Percentiles rank a stretch among this genome's conserved stretches.
Conservation (phyloP, 1,284 basidiomycete genomes). For the Tylopilus orsonianus region DNA sequence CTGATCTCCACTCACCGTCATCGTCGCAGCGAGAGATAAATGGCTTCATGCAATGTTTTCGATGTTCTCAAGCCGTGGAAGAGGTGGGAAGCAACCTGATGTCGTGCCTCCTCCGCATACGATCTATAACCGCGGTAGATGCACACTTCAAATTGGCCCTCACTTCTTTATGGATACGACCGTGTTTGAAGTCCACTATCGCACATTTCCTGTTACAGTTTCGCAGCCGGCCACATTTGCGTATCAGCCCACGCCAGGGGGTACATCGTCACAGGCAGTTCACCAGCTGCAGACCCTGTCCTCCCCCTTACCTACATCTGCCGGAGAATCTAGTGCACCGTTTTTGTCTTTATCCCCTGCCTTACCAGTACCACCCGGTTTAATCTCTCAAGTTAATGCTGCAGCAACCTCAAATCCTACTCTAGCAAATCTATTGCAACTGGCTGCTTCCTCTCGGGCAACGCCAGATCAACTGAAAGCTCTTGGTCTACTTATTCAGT, state of each 20-base stretch:
- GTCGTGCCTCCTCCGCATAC: constrained; percentile 61
- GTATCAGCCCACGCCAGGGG: constrained; percentile 23
- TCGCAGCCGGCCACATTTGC: constrained; percentile 28
- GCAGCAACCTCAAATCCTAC: constrained; percentile 64
- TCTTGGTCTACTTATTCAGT: constrained; percentile 63
- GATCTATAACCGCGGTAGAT: constrained; percentile 60
- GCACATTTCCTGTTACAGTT: constrained; percentile 16
- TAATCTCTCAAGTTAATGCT: constrained; percentile 62
- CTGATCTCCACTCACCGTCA: constrained; percentile 28
- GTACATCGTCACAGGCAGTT: constrained; percentile 18
- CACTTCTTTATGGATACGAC: constrained; percentile 64
- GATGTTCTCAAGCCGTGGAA: constrained; percentile 64
- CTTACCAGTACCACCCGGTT: constrained; percentile 49
- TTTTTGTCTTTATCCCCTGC: constrained; percentile 44
- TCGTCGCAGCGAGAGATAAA: constrained; percentile 57
- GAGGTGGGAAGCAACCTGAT: constrained; percentile 51
- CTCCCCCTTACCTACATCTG: constrained; percentile 8
- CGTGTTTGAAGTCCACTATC: constrained; percentile 67
- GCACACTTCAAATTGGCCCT: constrained; percentile 68
- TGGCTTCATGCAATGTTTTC: constrained; percentile 68
- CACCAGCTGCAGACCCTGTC: constrained; percentile 10
- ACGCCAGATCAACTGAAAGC: constrained; percentile 61
- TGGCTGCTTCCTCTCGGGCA: constrained; percentile 58
- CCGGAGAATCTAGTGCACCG: constrained; percentile 34
- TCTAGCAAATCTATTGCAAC: constrained; percentile 59